Base-by-base conservation (phyloP, 2,329 filamentous ascomycete genomes). In the Cordyceps militaris region DNA sequence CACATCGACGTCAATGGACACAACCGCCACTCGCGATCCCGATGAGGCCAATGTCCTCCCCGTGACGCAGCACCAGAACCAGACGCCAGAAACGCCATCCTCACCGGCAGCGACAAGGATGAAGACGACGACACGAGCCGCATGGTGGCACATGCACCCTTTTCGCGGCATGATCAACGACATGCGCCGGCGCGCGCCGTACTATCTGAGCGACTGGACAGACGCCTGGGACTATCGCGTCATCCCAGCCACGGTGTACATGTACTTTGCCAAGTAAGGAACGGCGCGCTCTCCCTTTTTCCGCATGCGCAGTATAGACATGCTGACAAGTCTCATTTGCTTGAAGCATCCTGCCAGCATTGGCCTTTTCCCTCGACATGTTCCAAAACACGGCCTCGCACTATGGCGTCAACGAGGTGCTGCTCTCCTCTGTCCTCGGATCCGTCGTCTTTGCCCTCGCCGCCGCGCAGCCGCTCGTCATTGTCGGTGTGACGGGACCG, bases 161-260 rank as follows among this genome's bases (percentile, higher is more conserved):
- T 93, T 93, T 70, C 83, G 83, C 38, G 91, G 91, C 66, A 95
- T 96, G 83, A 70, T 85, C 59, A 85, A 89, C 67, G 91, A 96
- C 72, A 66, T 95, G 34, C 84, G 84, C 62, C 83, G 89, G 59
- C 77, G 91, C 61, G 80, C 80, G 8, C 91, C 91, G 1, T 95
- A 81, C 69, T 96, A 94, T 68, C 77, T 75, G 73, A 92, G 87
- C 71, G 91, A 96, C 71, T 95, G 88, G 88, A 77, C 70, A 19
- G 91, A 96, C 75, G 91, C 91, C 1, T 94, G 89, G 89, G 88
- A 95, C 69, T 96, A 96, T 74, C 83, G 91, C 56, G 89, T 96
- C 43, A 81, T 96, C 40, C 91, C 91, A 1, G 89, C 89, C 16
- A 95, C 91, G 10, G 76, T 95, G 30, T 95, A 95, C 73, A 96